Base-by-base conservation (phyloP, 2,329 filamentous ascomycete species). In the Atkinsonella texensis region DNA sequence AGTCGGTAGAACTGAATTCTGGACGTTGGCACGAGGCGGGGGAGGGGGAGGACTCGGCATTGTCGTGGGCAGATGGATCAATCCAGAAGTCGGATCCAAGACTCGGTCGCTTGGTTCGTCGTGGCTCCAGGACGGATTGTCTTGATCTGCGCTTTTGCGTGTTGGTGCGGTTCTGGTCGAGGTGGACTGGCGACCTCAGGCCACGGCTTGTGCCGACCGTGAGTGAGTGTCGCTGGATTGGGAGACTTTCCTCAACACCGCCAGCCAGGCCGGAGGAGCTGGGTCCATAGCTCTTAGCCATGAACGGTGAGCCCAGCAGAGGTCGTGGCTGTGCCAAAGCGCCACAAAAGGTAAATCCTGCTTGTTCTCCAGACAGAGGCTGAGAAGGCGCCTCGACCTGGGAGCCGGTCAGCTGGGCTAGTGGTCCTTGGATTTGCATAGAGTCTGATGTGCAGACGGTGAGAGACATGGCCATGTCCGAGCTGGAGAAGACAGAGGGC, bases 401-500 rank as follows among this genome's bases (percentile, higher is more conserved):
- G 15, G 75, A 75, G 50, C 68, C 68, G n/a, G 77, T 74, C 42
- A 84, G 70, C 57, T 79, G 77, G 2, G 81, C 80, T 51, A 85
- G 60, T 10, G 80, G 79, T 2, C 79, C 81, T 50, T 77, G 69
- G 0, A 75, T 76, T 57, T 83, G 77, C 82, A 85, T 85, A 2
- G 75, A 75, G 42, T 83, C 79, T 1, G 81, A 74, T 1, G 81
- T 84, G 66, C 79, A 82, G 32, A 83, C 68, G 1, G 74, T 72
- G 49, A 85, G 70, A 11, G 82, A 85, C 59, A 84, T 68, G 42
- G 75, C 73, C 73, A 85, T 82, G 55, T 84, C 81, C 41, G 76
- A 73, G 11, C 75, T 76, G 1, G 74, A 79, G 60, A 84, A 84
- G 11, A 76, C 66, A 1, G 74, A 74, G 4, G 69, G 49, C 2